Evolutionary conservation across 208 protist species (phyloP), one percentile per base, ranked within the genome.

Genomic region (Trypanosoma mega): DNA sequence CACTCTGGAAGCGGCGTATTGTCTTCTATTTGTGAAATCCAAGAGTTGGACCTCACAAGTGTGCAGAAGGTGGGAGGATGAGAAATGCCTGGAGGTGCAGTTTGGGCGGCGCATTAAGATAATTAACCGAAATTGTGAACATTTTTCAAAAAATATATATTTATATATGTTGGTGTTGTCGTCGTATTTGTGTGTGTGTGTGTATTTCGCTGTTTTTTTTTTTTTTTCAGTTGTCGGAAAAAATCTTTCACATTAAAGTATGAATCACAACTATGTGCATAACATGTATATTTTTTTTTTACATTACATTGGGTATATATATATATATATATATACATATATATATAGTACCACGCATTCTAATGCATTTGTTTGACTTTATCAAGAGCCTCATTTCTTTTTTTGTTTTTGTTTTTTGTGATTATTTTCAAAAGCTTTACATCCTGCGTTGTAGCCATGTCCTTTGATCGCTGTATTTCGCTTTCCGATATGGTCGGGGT

Each of bases 211-310:
- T 53, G 3, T 64, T 37, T 52, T 47, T 52, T 14, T 39, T 16
- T 39, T 39, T 39, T 39, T 16, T 39, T 39, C 12, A 16, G 34
- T 39, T 39, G 6, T 39, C 12, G n/a, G n/a, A n/a, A n/a, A n/a
- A n/a, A n/a, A n/a, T n/a, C n/a, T n/a, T n/a, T n/a, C n/a, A n/a
- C n/a, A n/a, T n/a, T n/a, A n/a, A n/a, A n/a, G n/a, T n/a, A n/a
- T 24, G 18, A 29, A 48, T n/a, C 44, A 48, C 21, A 21, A 33
- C 48, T 18, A 34, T 16, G 4, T 14, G 30, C 36, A n/a, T 31
- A 30, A 34, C 16, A 24, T 49, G 4, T 46, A 30, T 50, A 24
- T 37, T 44, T 27, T 47, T 61, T 72, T 55, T 65, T 57, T 59
- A 46, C 53, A 16, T 39, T 39, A 12, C 21, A n/a, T n/a, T n/a